Evolutionary conservation across 805 yeast species (phyloP).

Genomic region (Saturnispora galanensis): DNA sequence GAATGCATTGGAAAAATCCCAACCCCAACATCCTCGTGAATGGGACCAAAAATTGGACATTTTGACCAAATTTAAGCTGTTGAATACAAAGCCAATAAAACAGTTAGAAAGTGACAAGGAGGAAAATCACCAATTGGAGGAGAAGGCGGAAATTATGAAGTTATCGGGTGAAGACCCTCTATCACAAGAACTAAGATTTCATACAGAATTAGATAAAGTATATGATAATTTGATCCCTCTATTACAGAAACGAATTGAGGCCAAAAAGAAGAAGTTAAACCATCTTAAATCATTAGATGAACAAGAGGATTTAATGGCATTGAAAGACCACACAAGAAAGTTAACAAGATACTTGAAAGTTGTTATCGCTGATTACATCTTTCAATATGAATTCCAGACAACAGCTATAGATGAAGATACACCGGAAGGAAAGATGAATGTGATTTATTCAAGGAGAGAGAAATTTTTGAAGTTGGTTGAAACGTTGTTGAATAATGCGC

Average conservation of each 20-base stretch:
- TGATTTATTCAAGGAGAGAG: conserved; percentile 15
- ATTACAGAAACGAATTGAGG: not conserved
- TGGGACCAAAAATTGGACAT: conserved; percentile 1
- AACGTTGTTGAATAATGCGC: conserved; percentile 23
- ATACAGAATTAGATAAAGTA: not conserved
- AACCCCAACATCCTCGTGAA: not conserved
- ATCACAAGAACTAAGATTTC: not conserved
- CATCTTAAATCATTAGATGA: not conserved
- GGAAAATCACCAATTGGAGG: no score
- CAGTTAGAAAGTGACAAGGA: no score
- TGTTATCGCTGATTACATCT: conserved; percentile 22
- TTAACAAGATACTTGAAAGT: conserved; percentile 20
- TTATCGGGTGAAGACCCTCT: not conserved
- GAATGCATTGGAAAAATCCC: not conserved
- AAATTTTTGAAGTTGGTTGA: conserved; percentile 24
- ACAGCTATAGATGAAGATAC: not conserved
- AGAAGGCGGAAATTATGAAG: not conserved
- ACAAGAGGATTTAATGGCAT: conserved; percentile 7
- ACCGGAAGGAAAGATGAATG: conserved; percentile 10
- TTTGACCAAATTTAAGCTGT: conserved; percentile 1
- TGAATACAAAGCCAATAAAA: not conserved
- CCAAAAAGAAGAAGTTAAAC: not conserved
- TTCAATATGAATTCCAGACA: conserved; percentile 16
- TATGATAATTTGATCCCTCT: not conserved
- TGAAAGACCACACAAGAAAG: conserved; percentile 16